Base-by-base conservation (phyloP, 352 stramenopile species). In the Pythium utonaiense region DNA sequence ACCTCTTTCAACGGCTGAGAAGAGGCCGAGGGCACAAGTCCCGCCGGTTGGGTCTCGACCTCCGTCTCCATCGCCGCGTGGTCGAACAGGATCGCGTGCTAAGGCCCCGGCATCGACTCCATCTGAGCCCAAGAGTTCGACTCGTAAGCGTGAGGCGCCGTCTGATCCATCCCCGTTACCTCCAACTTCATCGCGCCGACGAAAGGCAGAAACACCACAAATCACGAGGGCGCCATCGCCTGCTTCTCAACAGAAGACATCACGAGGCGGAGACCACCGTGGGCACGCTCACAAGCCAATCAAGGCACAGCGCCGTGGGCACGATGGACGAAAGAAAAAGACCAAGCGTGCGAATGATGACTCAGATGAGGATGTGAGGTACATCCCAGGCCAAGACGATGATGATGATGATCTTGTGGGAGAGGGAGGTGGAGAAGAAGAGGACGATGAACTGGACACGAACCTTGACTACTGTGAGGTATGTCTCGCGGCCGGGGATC, bases 401-500 rank as follows among this genome's bases (percentile, higher is more conserved):
- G 62, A 60, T 12, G 58, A 65, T 9, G 59, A 54, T 1, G 60
- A 66, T 13, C 40, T 47, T 19, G 16, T 47, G 40, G 40, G 25
- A 47, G 53, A 28, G 16, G 47, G 40, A 9, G 60, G 69, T 7
- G 69, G 64, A 42, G 62, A 45, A 25, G 62, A 69, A n/a, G 60
- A 74, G 0, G 75, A 87, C 1, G 86, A 74, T 19, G 83, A 93
- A 60, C 66, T 91, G 4, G 84, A 94, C 53, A 74, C 75, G 16
- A 94, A 94, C 53, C 65, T 94, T 30, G 84, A 94, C 65, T 94
- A 87, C 49, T 94, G 84, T 55, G 82, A 88, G 61, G 75, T 95
- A 3, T 98, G 95, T 59, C 64, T 80, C 14, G 73, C 73, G 9
- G 78, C 77, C 24, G 91, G 89, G n/a, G 85, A 96, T 61, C 57